Evolutionary conservation across 2,329 filamentous ascomycete genomes (phyloP), one percentile per base, ranked within the genome.

Genomic region (Teratosphaeria viscida): DNA sequence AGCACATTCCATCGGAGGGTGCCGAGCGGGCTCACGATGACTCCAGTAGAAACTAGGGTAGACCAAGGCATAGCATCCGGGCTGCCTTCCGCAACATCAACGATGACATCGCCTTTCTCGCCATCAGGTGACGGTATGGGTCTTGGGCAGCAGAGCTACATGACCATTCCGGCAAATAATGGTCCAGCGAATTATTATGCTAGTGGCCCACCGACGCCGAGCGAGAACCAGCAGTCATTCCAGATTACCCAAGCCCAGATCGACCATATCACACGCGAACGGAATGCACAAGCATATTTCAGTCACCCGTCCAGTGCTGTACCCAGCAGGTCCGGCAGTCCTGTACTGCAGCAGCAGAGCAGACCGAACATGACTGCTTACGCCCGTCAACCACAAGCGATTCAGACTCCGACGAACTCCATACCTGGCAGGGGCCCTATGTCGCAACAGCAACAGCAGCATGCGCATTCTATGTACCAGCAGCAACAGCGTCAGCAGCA

Each of bases 1-100:
- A 74, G 69, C 16, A 66, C 61, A 14, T 72, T 65, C 52, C 73
- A 73, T 55, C 74, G 78, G 37, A 89, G 89, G 71, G 77, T 95
- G 14, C 88, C 90, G 0, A 85, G 82, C 19, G 85, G 83, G 16
- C 75, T 95, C 66, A 82, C 86, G 7, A 95, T 96, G 91, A 95
- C 91, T 1, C 70, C 70, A 29, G 43, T 49, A 12, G 43, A 49
- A 49, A 37, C 53, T 12, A 85, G 85, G 59, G 78, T 94, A 39
- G 88, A 94, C 65, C 66, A 68, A 16, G 53, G 53, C 5, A 49
- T 49, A n/a, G 64, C 65, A 4, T 65, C 68, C 27, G 65, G 61
- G 27, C 63, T 71, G 59, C 66, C 71, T 34, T 68, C 66, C 23
- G 66, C 64, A 11, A 61, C 68, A 23, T 65, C 71, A 27, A 66